A percentile compares a stretch with the other conserved stretches of the same genome.
These are phyloP conservation scores for Margaritispora aquatica DNA, from an alignment of 495 filamentous ascomycete genomes.

Conservation along the genomic window DNA sequence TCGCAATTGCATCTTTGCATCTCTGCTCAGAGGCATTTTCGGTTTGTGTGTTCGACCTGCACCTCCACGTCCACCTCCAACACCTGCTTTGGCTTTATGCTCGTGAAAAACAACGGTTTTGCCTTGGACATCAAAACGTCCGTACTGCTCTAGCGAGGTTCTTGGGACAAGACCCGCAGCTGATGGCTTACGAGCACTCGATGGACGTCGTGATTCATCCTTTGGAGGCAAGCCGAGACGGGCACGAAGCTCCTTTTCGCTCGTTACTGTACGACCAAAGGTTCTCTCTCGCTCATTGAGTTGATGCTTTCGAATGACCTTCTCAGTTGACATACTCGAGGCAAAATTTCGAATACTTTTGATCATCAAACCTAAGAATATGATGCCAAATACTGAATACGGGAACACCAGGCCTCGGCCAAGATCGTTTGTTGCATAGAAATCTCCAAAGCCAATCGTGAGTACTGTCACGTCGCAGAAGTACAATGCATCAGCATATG, in stretches of 20 bases:
- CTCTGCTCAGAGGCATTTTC: constrained; percentile 12
- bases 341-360: constrained; percentile 63
- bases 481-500: constrained; percentile 62
- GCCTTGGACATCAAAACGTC: constrained; percentile 30
- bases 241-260: constrained; percentile 35
- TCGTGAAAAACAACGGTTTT: constrained; percentile 31
- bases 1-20: constrained; percentile 38
- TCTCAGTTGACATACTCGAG: constrained; percentile 54
- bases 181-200: constrained; percentile 8
- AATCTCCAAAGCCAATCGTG: constrained; percentile 67
- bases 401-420: constrained; percentile 58
- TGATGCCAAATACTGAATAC: constrained; percentile 68
- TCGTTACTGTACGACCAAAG: constrained; percentile 46
- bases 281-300: constrained; percentile 51
- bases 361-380: constrained; percentile 69
- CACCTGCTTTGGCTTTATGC: constrained; percentile 10
- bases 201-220: neutral
- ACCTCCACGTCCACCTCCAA: constrained; percentile 20
- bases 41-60: constrained; percentile 10
- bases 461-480: constrained; percentile 69
- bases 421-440: constrained; percentile 39
- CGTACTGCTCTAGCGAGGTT: constrained; percentile 30
- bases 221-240: constrained; percentile 33
- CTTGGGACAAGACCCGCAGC: constrained; percentile 9
- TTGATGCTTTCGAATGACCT: constrained; percentile 60